These are phyloP conservation scores for Solanum chiquidenum DNA, from an alignment of 257 asterid species.

Conservation along the genomic window DNA sequence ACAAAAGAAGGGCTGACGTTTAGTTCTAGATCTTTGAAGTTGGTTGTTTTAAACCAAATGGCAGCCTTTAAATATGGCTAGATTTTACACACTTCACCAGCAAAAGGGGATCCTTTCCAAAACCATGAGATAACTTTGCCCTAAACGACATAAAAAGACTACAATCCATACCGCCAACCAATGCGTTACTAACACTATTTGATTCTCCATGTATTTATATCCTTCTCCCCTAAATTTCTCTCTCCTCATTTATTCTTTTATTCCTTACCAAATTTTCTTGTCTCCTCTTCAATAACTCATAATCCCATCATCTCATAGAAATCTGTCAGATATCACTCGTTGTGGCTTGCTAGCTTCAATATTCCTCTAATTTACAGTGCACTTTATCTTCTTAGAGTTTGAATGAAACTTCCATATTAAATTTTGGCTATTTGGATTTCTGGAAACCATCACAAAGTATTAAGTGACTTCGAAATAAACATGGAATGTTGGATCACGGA, in stretches of 20 bases:
- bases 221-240: background rate
- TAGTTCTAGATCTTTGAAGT: background rate
- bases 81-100: background rate
- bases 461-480: background rate
- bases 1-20: background rate
- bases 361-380: background rate
- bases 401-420: background rate
- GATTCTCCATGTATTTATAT: background rate
- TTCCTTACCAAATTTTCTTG: background rate
- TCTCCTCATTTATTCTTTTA: background rate
- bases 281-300: background rate
- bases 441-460: background rate
- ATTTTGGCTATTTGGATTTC: background rate
- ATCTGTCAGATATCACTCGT: background rate
- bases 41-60: background rate
- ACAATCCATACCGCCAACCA: background rate
- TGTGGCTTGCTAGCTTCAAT: background rate
- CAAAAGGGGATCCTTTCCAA: background rate
- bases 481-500: background rate
- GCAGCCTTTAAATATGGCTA: background rate
- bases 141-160: background rate
- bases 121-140: background rate
- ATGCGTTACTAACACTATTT: background rate
- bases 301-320: background rate
- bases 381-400: background rate